These are phyloP conservation scores for Leucaena leucocephala DNA, from an alignment of 306 rosid genomes.

Conservation along the genomic window DNA sequence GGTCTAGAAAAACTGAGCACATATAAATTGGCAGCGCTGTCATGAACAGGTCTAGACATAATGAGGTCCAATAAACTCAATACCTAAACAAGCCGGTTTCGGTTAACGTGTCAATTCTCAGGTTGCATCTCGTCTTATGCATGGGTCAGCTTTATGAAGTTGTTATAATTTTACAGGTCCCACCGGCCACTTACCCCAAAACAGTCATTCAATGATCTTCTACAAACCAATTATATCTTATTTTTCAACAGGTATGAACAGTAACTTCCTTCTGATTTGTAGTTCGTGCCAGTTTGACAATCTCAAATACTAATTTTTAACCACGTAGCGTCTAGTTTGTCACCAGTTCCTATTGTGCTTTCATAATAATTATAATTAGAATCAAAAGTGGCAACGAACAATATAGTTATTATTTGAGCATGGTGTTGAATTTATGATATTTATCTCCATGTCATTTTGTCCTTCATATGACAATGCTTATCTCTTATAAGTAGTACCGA, in stretches of 20 bases:
- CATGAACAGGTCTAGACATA: slow-evolving; percentile 27
- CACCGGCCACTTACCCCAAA: neutral
- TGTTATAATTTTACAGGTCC: neutral
- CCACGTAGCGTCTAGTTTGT: neutral
- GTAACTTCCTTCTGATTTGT: neutral
- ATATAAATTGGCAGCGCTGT: slow-evolving; percentile 48
- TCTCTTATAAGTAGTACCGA: neutral
- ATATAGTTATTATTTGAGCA: neutral
- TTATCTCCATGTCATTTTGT: neutral
- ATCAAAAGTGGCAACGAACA: neutral
- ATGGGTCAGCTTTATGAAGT: neutral
- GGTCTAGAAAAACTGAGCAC: slow-evolving; percentile 38
- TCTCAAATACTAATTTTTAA: neutral
- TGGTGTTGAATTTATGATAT: neutral
- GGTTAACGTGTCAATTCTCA: slow-evolving; percentile 35
- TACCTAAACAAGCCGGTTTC: slow-evolving; percentile 22
- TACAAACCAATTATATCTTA: neutral
- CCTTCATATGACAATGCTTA: neutral
- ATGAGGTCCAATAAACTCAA: slow-evolving; percentile 54
- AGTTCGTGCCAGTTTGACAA: neutral
- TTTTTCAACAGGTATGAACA: neutral
- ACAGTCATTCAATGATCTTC: neutral
- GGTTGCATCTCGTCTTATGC: slow-evolving; percentile 30
- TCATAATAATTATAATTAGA: neutral
- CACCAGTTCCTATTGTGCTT: neutral